phyloP scores from a whole-genome alignment of 352 stramenopile species.

The Phytophthora sp. region DNA sequence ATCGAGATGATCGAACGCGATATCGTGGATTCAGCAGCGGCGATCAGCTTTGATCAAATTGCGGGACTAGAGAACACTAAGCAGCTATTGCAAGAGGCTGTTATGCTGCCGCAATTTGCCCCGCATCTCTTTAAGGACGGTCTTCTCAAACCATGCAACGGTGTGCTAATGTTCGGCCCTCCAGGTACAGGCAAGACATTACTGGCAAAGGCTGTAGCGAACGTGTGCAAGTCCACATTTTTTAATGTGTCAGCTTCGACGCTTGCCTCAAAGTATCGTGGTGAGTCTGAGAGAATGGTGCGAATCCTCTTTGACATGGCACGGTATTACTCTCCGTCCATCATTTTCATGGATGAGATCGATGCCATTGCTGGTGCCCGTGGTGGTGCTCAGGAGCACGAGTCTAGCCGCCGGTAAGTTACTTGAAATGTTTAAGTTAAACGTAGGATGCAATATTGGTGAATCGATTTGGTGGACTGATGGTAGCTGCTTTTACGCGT shows the following conservation, averaged over 20 bases:
- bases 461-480: no score
- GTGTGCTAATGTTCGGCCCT: constrained; percentile 85
- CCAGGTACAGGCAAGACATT: constrained; percentile 92
- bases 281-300: constrained; percentile 96
- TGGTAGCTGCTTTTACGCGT: not conserved
- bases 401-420: constrained; percentile 75
- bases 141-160: constrained; percentile 78
- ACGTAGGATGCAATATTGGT: no score
- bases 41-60: constrained; percentile 78
- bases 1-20: constrained; percentile 88
- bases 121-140: constrained; percentile 85
- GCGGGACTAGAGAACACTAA: constrained; percentile 79
- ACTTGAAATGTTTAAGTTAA: no score
- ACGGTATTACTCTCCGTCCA: constrained; percentile 95
- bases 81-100: constrained; percentile 76
- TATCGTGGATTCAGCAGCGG: constrained; percentile 71
- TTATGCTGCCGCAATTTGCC: constrained; percentile 85
- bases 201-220: constrained; percentile 91
- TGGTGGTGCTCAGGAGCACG: constrained; percentile 77
- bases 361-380: constrained; percentile 90
- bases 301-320: constrained; percentile 98
- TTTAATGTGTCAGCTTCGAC: constrained; percentile 96
- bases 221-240: constrained; percentile 97
- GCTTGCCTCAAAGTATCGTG: constrained; percentile 92
- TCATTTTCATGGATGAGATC: constrained; percentile 99